These are phyloP conservation scores for Diaporthe vaccinii DNA, from an alignment of 2,329 filamentous ascomycete genomes.

Conservation along the genomic window DNA sequence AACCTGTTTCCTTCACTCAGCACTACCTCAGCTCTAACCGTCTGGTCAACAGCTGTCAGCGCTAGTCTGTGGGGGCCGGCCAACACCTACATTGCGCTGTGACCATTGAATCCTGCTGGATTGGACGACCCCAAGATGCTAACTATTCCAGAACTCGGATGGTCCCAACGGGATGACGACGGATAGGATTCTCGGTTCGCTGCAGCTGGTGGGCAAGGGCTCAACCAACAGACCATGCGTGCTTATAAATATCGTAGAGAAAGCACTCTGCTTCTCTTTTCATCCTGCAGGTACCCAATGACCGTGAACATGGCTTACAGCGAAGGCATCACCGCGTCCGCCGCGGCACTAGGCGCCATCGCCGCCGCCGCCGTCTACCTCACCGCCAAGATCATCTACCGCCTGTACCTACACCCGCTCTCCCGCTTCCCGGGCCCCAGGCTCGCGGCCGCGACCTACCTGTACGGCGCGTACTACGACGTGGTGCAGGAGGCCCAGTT, in stretches of 20 bases:
- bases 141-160: slow-evolving; percentile 6
- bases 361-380: background rate
- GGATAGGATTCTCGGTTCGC: background rate
- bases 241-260: background rate
- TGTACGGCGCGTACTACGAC: slow-evolving; percentile 22
- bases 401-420: slow-evolving; percentile 17
- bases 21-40: too few relatives aligned
- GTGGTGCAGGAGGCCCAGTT: background rate
- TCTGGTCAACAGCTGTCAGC: background rate
- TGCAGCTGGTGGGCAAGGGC: background rate
- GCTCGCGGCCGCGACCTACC: slow-evolving; percentile 3
- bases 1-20: too few relatives aligned
- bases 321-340: background rate
- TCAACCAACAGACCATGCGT: background rate
- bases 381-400: background rate
- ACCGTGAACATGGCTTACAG: background rate
- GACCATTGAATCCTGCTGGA: background rate
- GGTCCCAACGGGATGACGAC: background rate
- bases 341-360: background rate
- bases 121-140: background rate
- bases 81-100: background rate
- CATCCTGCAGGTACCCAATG: background rate
- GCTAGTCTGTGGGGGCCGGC: background rate
- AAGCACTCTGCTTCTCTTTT: background rate
- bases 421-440: slow-evolving; percentile 20